Evolutionary conservation across 2,329 filamentous ascomycete genomes (phyloP), one percentile per base, ranked within the genome.

Genomic region (Ustulina deusta): DNA sequence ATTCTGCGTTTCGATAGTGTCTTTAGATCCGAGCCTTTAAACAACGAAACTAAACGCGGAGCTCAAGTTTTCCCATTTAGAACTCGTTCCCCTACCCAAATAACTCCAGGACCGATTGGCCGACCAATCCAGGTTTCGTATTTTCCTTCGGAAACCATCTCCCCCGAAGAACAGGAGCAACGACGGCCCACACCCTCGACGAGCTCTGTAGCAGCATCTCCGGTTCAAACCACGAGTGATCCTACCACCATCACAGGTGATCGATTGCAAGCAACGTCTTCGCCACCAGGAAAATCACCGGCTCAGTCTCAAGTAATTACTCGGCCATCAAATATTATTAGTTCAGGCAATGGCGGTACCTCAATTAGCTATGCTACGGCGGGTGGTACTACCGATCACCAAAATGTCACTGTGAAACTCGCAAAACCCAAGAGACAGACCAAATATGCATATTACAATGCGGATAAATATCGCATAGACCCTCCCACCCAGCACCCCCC

Each of bases 321-420:
- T 48, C 74, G 75, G n/a, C 63, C 71, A 7, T 60, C 76, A 40
- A 78, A 71, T 64, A 69, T 79, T 32, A 68, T 79, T 57, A 78
- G 69, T 56, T 79, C 77, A 13, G 76, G 76, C 25, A 79, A 79
- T 69, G 77, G 77, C n/a, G 77, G 77, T 17, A 75, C 70, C 2
- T 79, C 77, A 3, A 78, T 79, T 64, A 78, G 76, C 61, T 79
- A 79, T 69, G 77, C 77, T 9, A 78, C 74, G 17, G 77, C 76
- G 4, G 77, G 77, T 15, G 77, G 77, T 27, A 64, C 72, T 36
- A 64, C 64, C 17, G 76, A 78, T n/a, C 71, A 72, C 68, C 75
- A 77, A 69, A 79, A 79, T 59, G 75, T 79, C 52, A 77, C 74
- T 6, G 73, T 79, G 64, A 78, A 78, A 67, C 56, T 73, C 34